Evolutionary conservation across 2,329 filamentous ascomycete genomes (phyloP), one percentile per base, ranked within the genome.

Genomic region (Pyrenochaeta sp.): DNA sequence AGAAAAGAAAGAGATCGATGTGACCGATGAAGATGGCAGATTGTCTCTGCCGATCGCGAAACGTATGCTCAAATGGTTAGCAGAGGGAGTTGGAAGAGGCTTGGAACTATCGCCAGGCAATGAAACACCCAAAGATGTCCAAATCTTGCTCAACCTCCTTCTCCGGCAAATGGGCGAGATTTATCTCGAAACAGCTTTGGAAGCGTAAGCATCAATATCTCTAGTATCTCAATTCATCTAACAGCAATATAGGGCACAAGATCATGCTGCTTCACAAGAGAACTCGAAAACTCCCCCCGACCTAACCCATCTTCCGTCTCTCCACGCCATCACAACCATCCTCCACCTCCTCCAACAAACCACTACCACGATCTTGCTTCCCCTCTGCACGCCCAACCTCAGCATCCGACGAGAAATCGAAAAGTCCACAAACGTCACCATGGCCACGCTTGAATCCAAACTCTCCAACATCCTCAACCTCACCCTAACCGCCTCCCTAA

Each of bases 41-140:
- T 77, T 97, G 18, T 93, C 86, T 56, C 78, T 95, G 4, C 79
- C 84, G n/a, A 91, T 89, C 68, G 90, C 92, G n/a, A 97, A 97
- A 74, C 84, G 94, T 44, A 99, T 99, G 92, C 81, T 99, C 48
- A 95, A 90, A 67, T 99, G 94, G 94, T 77, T 99, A 27, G 94
- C 94, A 2, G 94, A 99, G 76, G 91, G 90, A 51, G 93, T 99
- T 17, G 89, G 94, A 26, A 82, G 94, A 52, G 90, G 91, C 0
- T 79, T 99, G 7, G 94, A 99, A 70, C 79, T 99, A n/a, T 91
- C 89, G 17, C 87, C 89, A 17, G 86, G 86, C 37, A 87, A 82
- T 44, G 94, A 99, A 59, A 96, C 91, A 4, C 90, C 94, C 11
- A 97, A 96, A 70, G 94, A 99, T 69, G 90, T 97, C 42, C 88